Base-by-base conservation (phyloP, 768 basidiomycete genomes). In the Pisolithus sp. region DNA sequence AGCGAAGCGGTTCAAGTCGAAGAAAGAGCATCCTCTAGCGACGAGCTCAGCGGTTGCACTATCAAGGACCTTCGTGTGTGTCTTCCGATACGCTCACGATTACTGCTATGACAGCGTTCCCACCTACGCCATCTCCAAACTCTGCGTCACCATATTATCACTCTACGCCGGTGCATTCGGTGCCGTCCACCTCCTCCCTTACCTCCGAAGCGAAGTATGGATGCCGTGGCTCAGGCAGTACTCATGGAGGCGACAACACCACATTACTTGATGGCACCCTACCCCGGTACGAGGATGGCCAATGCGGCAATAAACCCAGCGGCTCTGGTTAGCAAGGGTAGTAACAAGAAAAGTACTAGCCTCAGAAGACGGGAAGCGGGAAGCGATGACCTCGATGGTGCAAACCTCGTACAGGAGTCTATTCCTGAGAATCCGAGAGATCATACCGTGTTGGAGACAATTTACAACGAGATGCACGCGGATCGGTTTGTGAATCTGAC, bases 401-500 rank as follows among this genome's bases (percentile, higher is more conserved):
- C 24, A 17, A 26, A 26, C 3, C 13, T 28, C n/a, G 36, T 18
- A 3, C 21, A 30, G 24, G 31, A 7, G 6, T 6, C 21, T 23
- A 28, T 41, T 7, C 47, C 80, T 0, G 55, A 60, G 3, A 79
- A 89, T 60, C 86, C 86, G 3, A 73, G 83, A 8, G 84, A 89
- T 53, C 87, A 89, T 59, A 74, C 76, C 0, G 56, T 85, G 12
- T 69, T 89, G 21, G 80, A 83, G 57, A 68, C 67, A 42, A 82
- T 87, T 10, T 89, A 86, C 69, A 74, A 69, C 18, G 80, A 83
- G 56, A 82, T 85, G 79, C 82, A 87, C 24, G 77, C 77, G 5
- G 71, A 79, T 13, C 70, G 84, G 34, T 88, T 85, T 58, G 81
- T 89, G 59, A 88, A 88, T 61, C 65, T 78, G 2, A 68, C 78